A percentile compares a stretch with the other conserved stretches of the same genome.
These are phyloP conservation scores for Saccharum officinarum DNA, from an alignment of 176 grass and related monocot genomes.

Conservation along the genomic window DNA sequence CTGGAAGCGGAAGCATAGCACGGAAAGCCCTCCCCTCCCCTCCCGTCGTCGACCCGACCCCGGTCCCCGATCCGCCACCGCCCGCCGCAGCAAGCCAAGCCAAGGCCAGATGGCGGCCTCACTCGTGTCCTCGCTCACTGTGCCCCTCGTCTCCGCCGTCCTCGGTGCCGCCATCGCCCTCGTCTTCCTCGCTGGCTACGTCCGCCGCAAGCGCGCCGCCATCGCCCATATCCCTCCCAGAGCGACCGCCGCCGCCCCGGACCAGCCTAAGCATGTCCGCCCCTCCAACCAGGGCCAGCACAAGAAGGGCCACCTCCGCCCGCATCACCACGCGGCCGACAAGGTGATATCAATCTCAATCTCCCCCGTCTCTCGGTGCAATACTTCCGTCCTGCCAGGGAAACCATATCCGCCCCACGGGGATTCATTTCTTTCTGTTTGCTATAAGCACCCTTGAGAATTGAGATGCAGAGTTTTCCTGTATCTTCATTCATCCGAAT, in stretches of 20 bases:
- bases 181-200: slow-evolving; percentile 76
- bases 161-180: slow-evolving; percentile 71
- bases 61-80: slow-evolving; percentile 9
- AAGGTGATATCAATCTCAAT: slow-evolving; percentile 47
- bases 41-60: background rate
- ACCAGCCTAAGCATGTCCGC: slow-evolving; percentile 35
- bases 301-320: slow-evolving; percentile 48
- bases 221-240: slow-evolving; percentile 60
- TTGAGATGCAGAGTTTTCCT: background rate
- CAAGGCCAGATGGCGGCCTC: background rate
- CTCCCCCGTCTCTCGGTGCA: background rate
- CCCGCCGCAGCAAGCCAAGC: background rate
- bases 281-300: slow-evolving; percentile 22
- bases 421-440: background rate
- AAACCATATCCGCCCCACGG: no score
- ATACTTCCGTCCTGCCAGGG: no score
- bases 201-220: slow-evolving; percentile 84
- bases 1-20: background rate
- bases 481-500: background rate
- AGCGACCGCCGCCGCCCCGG: slow-evolving; percentile 32
- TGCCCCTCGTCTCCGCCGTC: slow-evolving; percentile 64
- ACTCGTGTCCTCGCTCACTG: slow-evolving; percentile 46
- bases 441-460: background rate
- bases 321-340: slow-evolving; percentile 68
- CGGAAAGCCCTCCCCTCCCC: background rate